These are phyloP conservation scores for Candida boidinii DNA, from an alignment of 805 yeast genomes.

Conservation along the genomic window DNA sequence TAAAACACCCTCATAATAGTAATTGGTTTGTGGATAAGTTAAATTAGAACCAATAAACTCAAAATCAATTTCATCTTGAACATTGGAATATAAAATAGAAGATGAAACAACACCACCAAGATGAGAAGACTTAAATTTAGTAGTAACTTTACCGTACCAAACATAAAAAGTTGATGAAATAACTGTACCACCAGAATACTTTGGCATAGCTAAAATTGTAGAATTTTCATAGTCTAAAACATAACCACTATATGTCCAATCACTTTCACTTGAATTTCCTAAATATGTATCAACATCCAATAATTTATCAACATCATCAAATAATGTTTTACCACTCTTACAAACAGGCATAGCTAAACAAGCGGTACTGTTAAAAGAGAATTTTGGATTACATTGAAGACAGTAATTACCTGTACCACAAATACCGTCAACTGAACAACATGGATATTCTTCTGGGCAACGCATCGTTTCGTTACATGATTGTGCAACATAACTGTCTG, in stretches of 20 bases:
- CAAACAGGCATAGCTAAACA: slow-evolving; percentile 87
- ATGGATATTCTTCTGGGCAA: slow-evolving; percentile 78
- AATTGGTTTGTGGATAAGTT: slow-evolving; percentile 65
- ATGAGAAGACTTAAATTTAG: slow-evolving; percentile 65
- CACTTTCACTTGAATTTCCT: slow-evolving; percentile 61
- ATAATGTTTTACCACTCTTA: slow-evolving; percentile 34
- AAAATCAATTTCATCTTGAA: slow-evolving; percentile 84
- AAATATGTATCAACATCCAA: slow-evolving; percentile 23
- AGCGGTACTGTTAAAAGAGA: slow-evolving; percentile 52
- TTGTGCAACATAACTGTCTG: no score
- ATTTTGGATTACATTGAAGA: slow-evolving; percentile 78
- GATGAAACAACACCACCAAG: slow-evolving; percentile 78
- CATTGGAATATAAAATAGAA: slow-evolving; percentile 71
- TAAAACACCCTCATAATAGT: slow-evolving; percentile 65
- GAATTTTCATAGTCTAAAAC: slow-evolving; percentile 46
- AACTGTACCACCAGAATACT: slow-evolving; percentile 67
- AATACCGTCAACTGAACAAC: slow-evolving; percentile 64
- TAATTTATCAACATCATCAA: slow-evolving; percentile 25
- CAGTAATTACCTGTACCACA: slow-evolving; percentile 41
- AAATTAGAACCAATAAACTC: slow-evolving; percentile 79
- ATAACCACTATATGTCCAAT: slow-evolving; percentile 67
- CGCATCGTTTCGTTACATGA: slow-evolving; percentile 42
- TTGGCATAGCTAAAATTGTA: slow-evolving; percentile 69
- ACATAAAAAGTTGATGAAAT: slow-evolving; percentile 69
- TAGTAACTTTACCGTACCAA: slow-evolving; percentile 82